These are phyloP conservation scores for Boletus calvinii DNA, from an alignment of 1,284 basidiomycete genomes.

Conservation along the genomic window DNA sequence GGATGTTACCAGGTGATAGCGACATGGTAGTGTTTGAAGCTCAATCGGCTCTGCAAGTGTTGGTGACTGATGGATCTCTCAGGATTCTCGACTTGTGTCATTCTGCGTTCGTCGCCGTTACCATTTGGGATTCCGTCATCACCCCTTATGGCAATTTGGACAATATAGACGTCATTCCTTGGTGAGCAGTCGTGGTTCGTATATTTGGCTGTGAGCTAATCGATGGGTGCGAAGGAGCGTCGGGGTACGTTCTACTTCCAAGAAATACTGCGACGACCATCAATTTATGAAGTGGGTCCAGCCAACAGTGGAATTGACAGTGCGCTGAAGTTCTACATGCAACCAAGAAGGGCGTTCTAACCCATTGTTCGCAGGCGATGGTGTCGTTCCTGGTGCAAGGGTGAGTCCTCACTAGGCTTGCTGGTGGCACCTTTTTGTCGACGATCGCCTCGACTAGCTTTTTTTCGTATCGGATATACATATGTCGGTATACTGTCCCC, in stretches of 20 bases:
- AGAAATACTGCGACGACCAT: neutral
- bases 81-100: constrained; percentile 27
- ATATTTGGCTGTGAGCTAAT: neutral
- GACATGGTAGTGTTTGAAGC: constrained; percentile 18
- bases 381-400: constrained; percentile 28
- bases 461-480: constrained; percentile 27
- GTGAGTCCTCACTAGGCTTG: neutral
- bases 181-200: constrained; percentile 15
- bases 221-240: constrained; percentile 20
- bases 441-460: constrained; percentile 17
- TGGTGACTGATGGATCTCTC: neutral
- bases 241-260: constrained; percentile 18
- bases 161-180: constrained; percentile 20
- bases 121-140: constrained; percentile 28
- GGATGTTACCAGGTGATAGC: constrained; percentile 15
- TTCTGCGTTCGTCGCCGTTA: constrained; percentile 19
- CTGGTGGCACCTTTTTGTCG: neutral
- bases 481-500: constrained; percentile 15
- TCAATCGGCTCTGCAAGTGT: neutral
- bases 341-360: constrained; percentile 1
- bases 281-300: constrained; percentile 3
- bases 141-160: constrained; percentile 16
- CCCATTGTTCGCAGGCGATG: constrained; percentile 16
- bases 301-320: constrained; percentile 22
- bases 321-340: constrained; percentile 2